Evolutionary conservation across 2,329 filamentous ascomycete species (phyloP), one percentile per base, ranked within the genome.

Genomic region (Cladophialophora immunda): DNA sequence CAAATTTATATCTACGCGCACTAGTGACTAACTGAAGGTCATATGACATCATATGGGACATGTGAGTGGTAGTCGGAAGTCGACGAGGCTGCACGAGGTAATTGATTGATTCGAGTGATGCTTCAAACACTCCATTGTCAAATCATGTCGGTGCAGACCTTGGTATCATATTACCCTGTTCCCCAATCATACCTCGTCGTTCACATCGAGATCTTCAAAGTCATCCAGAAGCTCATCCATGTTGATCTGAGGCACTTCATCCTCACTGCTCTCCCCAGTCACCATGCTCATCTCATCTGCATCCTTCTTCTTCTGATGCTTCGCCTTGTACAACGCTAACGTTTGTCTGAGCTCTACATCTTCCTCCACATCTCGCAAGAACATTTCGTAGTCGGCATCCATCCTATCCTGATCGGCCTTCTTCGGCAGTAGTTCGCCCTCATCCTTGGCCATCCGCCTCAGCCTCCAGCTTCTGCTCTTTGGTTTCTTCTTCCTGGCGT

Each of bases 321-420:
- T 80, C 38, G 81, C 81, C 77, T 94, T 97, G 83, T 97, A 99
- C 74, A 99, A 78, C 54, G 92, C 92, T 76, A 99, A 83, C 0
- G 93, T 93, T 52, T 89, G 87, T 63, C 95, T 86, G 72, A 97
- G 84, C 76, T 99, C 95, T 60, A 91, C 86, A 78, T 99, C 95
- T 77, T 98, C 94, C 81, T 99, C 96, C 11, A 99, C 92, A 78
- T 99, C 95, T 54, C 91, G 90, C 84, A 99, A 82, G 88, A 99
- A 99, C 87, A 94, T 88, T 83, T 99, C 95, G 81, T 97, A 99
- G 80, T 99, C 95, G 71, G 90, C 87, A 77, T 98, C 94, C 83
- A 97, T 89, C 70, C 89, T 89, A 67, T 94, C 92, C 76, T 94
- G 91, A 77, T 98, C 94, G 67, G 92, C 85, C 81, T 97, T 93